phyloP scores from a whole-genome alignment of 208 protist genomes.

The Trypanosoma rangeli region DNA sequence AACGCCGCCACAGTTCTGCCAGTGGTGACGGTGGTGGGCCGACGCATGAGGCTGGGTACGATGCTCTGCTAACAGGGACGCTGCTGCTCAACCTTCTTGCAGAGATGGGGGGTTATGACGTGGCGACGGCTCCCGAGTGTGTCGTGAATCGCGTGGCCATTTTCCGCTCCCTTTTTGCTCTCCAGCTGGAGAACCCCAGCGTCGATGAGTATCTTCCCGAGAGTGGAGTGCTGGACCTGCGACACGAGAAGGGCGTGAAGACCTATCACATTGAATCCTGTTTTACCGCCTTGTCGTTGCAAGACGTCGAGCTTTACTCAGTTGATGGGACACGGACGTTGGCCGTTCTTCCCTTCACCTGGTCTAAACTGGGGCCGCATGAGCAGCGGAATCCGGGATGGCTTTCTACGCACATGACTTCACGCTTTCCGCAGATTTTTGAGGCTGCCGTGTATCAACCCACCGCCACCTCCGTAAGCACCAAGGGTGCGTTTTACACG shows the following conservation, averaged over 20 bases:
- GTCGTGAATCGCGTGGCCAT: constrained; percentile 52
- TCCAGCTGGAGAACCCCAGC: constrained; percentile 27
- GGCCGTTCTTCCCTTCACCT: constrained; percentile 37
- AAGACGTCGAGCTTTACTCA: constrained; percentile 32
- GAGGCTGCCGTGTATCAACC: constrained; percentile 21
- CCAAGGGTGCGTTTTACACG: constrained; percentile 7
- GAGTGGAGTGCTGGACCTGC: constrained; percentile 41
- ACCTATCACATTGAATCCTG: constrained; percentile 45
- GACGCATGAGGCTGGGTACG: constrained; percentile 73
- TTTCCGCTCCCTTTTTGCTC: constrained; percentile 60
- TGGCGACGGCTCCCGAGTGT: constrained; percentile 26
- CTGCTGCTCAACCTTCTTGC: constrained; percentile 67
- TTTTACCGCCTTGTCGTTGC: constrained; percentile 30
- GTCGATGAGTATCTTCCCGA: constrained; percentile 52
- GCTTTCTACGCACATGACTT: constrained; percentile 26
- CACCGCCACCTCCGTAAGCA: neutral
- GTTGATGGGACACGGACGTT: constrained; percentile 46
- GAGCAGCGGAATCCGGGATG: constrained; percentile 5
- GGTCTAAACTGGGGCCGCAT: neutral
- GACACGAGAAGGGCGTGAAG: constrained; percentile 39
- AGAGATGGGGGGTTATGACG: constrained; percentile 35
- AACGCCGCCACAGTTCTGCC: neutral
- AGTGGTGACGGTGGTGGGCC: constrained; percentile 1
- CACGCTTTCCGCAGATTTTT: constrained; percentile 34
- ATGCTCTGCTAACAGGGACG: constrained; percentile 68